Evolutionary conservation across 2,329 filamentous ascomycete species (phyloP), one percentile per base, ranked within the genome.

Genomic region (Tympanopsis confertula): DNA sequence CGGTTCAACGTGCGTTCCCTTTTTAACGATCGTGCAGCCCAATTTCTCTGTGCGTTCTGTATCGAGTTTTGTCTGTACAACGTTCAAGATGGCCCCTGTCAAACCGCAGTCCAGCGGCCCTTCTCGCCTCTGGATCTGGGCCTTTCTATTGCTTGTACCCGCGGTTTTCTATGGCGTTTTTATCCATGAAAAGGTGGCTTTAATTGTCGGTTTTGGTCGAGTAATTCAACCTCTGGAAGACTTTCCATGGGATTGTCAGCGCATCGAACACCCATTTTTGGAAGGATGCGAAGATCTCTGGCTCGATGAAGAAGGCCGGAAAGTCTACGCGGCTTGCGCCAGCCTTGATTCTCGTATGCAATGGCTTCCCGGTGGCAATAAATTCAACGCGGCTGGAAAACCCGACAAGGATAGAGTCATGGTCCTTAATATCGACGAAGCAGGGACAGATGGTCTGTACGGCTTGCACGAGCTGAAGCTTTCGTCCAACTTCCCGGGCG

Each of bases 221-320:
- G n/a, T 10, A 10, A 10, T 28, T 10, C 10, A n/a, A n/a, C 24
- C 10, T 10, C 10, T 28, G n/a, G 10, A 28, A n/a, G 24, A 28
- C 10, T 28, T 28, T 28, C 24, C 24, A 28, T 28, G n/a, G 10
- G n/a, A 22, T 35, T 53, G 49, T 39, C 41, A 38, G 29, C 51
- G 48, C 33, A 40, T 49, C 35, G 39, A 36, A 20, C 50, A 48
- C 39, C 45, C 42, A 41, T 52, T 43, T 35, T 45, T 53, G n/a
- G 47, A 49, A 32, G 49, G 47, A 19, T 54, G 49, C 22, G 52
- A 54, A 33, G 51, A 54, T 19, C 44, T 53, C 35, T 52, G 51
- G 50, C 40, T 54, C 14, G 49, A 53, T 28, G 37, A 47, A 5
- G 37, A 45, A 18, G 45, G 42, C 10, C 39, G 50, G 35, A 47